phyloP scores from a whole-genome alignment of 1,284 basidiomycete genomes.

The Inonotus obliquus region DNA sequence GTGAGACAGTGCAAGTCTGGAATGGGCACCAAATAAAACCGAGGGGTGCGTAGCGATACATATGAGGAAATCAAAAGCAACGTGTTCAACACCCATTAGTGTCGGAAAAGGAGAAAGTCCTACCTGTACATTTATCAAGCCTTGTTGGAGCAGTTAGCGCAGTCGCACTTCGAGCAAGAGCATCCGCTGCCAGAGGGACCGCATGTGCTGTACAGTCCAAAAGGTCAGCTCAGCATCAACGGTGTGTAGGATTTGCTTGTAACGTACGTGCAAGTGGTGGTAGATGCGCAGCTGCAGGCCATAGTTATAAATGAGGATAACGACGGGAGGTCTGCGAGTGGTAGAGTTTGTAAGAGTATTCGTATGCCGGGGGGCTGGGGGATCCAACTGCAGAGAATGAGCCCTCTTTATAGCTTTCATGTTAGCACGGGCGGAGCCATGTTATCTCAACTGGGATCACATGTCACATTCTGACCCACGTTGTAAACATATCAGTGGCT shows the following conservation, averaged over 20 bases:
- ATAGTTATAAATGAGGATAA: not conserved
- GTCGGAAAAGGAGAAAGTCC: not conserved
- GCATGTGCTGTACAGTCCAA: constrained; percentile 2
- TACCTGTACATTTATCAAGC: not conserved
- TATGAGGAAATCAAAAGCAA: not conserved
- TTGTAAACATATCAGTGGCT: not conserved
- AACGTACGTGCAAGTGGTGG: constrained; percentile 3
- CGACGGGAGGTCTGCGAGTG: not conserved
- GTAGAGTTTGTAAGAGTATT: not conserved
- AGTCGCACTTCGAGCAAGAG: constrained; percentile 9
- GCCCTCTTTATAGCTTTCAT: not conserved
- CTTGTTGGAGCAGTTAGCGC: constrained; percentile 4
- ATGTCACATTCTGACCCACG: not conserved
- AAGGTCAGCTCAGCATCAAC: not conserved
- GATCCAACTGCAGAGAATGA: not conserved
- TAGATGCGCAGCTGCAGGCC: constrained; percentile 4
- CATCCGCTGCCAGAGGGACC: constrained; percentile 1
- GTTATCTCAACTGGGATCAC: not conserved
- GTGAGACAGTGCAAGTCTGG: too few relatives aligned
- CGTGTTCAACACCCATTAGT: not conserved
- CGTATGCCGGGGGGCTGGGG: not conserved
- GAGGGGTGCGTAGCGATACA: not conserved
- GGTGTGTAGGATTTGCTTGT: too few relatives aligned
- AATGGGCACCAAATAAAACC: not conserved
- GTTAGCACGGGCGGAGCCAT: not conserved